Evolutionary conservation across 805 yeast species (phyloP).

Genomic region (Myxozyma kluyveri): DNA sequence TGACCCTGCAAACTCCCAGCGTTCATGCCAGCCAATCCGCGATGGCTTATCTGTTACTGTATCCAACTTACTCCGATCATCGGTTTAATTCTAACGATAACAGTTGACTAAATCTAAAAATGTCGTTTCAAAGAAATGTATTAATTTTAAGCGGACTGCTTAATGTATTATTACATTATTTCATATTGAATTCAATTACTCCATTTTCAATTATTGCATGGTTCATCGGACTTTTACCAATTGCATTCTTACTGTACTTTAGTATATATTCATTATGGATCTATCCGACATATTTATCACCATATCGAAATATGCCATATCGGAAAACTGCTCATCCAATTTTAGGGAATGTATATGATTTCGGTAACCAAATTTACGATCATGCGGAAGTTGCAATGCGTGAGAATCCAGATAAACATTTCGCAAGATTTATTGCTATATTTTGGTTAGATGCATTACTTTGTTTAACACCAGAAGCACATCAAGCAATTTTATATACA

Average conservation of each 20-base stretch:
- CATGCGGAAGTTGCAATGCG: no score
- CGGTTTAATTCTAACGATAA: no score
- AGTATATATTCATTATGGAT: neutral
- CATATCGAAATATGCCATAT: slow-evolving; percentile 6
- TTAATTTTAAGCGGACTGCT: neutral
- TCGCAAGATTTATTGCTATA: slow-evolving; percentile 7
- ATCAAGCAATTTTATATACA: slow-evolving; percentile 4
- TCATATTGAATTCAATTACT: neutral
- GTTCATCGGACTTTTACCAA: neutral
- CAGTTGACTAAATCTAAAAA: no score
- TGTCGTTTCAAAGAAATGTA: neutral
- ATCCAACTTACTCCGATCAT: no score
- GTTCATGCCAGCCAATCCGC: no score
- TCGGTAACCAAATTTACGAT: neutral
- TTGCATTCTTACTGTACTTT: neutral
- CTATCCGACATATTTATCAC: slow-evolving; percentile 18
- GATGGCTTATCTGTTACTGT: no score
- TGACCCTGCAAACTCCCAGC: no score
- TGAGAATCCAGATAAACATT: slow-evolving; percentile 12
- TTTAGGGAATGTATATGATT: slow-evolving; percentile 14
- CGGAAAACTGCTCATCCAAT: slow-evolving; percentile 16
- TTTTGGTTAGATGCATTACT: slow-evolving; percentile 6
- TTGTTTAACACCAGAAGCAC: slow-evolving; percentile 17
- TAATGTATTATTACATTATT: neutral
- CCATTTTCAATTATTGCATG: neutral